phyloP scores from a whole-genome alignment of 1,284 basidiomycete species.

The Leccinum fallax region DNA sequence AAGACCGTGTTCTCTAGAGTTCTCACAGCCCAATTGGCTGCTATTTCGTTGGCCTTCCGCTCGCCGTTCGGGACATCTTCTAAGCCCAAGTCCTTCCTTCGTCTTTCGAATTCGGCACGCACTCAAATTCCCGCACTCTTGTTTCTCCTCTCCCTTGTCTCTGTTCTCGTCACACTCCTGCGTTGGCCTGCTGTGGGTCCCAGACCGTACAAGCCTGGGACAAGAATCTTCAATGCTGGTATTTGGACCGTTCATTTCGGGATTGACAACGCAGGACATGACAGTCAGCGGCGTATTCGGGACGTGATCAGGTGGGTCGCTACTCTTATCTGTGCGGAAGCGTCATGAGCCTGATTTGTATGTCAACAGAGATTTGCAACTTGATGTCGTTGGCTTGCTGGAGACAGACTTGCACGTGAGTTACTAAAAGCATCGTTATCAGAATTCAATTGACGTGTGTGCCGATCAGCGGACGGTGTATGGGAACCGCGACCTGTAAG shows the following conservation, averaged over 20 bases:
- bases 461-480: constrained; percentile 73
- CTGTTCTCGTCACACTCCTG: constrained; percentile 57
- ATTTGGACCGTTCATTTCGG: constrained; percentile 96
- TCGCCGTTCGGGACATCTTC: constrained; percentile 34
- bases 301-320: constrained; percentile 62
- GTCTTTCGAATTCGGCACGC: constrained; percentile 17
- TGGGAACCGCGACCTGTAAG: constrained; percentile 86
- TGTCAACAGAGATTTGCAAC: constrained; percentile 66
- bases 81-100: constrained; percentile 2
- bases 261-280: constrained; percentile 79
- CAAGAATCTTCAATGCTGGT: constrained; percentile 80
- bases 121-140: constrained; percentile 38
- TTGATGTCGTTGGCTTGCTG: constrained; percentile 82
- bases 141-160: constrained; percentile 48
- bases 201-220: constrained; percentile 64
- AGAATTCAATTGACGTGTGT: constrained; percentile 1
- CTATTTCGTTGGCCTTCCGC: constrained; percentile 50
- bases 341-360: constrained; percentile 2
- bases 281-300: constrained; percentile 80
- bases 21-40: constrained; percentile 50
- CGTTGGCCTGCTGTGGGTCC: constrained; percentile 50
- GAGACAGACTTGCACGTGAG: constrained; percentile 87
- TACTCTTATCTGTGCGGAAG: constrained; percentile 10
- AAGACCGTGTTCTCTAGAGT: constrained; percentile 43
- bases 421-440: constrained; percentile 9